Base-by-base conservation (phyloP, 306 rosid species). In the Prunus kanzakura region DNA sequence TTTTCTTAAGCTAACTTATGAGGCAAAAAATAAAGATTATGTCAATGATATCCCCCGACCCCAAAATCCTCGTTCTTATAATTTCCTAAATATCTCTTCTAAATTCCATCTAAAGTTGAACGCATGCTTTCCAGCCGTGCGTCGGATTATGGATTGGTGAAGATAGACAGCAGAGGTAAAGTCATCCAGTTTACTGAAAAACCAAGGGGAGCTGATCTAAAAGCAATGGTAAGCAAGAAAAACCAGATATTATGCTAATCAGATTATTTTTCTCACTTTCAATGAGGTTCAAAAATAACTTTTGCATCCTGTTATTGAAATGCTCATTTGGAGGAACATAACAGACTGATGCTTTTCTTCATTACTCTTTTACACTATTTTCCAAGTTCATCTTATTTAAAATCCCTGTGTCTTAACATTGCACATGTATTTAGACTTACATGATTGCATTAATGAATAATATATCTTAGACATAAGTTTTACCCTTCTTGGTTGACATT, bases 111-210 rank as follows among this genome's bases (percentile, higher is more conserved):
- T 27, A 64, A 64, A 49, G 55, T 76, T 75, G 15, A 78, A 43
- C 69, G 23, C 45, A n/a, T 76, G 52, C 32, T 78, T 83, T 86
- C 70, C 89, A 91, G 98, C 79, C 98, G 94, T 1, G 98, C 97
- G 76, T 81, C 96, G 1, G 97, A 91, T 69, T 94, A 80, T 61
- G 98, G 98, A 66, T 85, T 94, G 85, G 90, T 91, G 85, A 90
- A 91, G 81, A 77, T 91, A 3, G 97, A 89, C 79, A 65, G 89
- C 75, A 84, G 89, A 86, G 97, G 91, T 52, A 86, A 83, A 50
- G 57, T 94, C 64, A 63, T 73, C 80, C 88, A 94, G 16, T 94
- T 94, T 78, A 57, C 87, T 13, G 98, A 94, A 20, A 94, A 94
- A 82, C 97, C 98, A n/a, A 87, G 73, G 82, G 91, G 87, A 60